Evolutionary conservation across 2,329 filamentous ascomycete genomes (phyloP), one percentile per base, ranked within the genome.

Genomic region (Talaromyces sp.): DNA sequence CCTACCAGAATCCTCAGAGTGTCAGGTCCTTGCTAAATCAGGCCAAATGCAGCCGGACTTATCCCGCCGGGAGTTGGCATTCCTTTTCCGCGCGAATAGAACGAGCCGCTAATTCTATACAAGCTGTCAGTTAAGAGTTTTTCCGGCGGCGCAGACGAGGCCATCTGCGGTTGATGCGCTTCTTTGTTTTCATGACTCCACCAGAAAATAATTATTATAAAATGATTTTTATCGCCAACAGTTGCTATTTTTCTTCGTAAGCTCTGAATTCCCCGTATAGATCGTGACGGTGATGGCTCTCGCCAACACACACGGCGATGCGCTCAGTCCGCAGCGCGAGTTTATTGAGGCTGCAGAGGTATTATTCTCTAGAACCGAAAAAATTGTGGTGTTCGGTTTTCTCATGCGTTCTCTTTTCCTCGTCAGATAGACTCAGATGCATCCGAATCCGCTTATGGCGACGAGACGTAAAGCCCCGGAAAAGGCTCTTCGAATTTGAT

Each of bases 291-390:
- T 25, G 19, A 42, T 44, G 32, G 2, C 52, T 15, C 17, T 39
- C 7, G 6, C n/a, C 15, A 42, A 47, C 25, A 17, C 17, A 30
- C 27, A 11, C n/a, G 11, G 13, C 32, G n/a, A n/a, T 25, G 6
- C 42, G 15, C 15, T 1, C 11, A 32, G 44, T 32, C n/a, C 27
- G 28, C 33, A 30, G 28, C 42, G n/a, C 36, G 44, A n/a, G 13
- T 57, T 61, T 47, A 61, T 61, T 4, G 59, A 61, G 55, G 54
- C 59, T 19, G 25, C 59, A 44, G 59, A 61, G 47, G 59, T 61
- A 57, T 39, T 32, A 5, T 36, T 51, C 15, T 39, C 42, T 6
- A 11, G 8, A 49, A 19, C 15, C 17, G 19, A n/a, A n/a, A 10
- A 27, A 8, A 19, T 36, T 27, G 27, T 22, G 25, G 15, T n/a